Evolutionary conservation across 192 early-diverging fungal genomes (phyloP), one percentile per base, ranked within the genome.

Genomic region (Mortierella claussenii): DNA sequence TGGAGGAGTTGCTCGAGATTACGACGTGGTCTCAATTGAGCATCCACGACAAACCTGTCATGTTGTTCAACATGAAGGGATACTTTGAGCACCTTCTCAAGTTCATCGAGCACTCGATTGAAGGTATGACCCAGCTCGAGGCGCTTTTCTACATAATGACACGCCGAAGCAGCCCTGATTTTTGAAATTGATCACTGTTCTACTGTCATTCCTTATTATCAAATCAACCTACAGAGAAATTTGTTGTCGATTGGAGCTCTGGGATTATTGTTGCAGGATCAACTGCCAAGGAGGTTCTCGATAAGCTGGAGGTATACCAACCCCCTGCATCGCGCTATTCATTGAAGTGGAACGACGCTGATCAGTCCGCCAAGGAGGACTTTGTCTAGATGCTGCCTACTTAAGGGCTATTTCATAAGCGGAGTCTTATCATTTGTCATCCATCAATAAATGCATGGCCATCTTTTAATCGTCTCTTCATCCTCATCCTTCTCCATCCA

Each of bases 1-100:
- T 96, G 70, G 94, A 97, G 67, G 96, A 97, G 71, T 79, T 96
- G 47, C 73, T 95, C 4, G 95, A 97, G 80, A 84, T 90, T 23
- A 86, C 86, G 28, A 94, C 93, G 4, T 93, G 93, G 91, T 87
- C 87, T 27, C 88, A 93, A 60, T 78, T 96, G 31, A 85, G 83
- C 34, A 94, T 96, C 55, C 93, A 95, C 73, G 49, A 69, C 48
- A 96, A 96, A 70, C 96, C 94, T 12, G 85, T 97, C 30, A 80
- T 91, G 45, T 65, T 93, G 18, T 73, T 97, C 31, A 93, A 96
- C 74, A 90, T 85, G 43, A 84, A 87, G 34, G 92, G 89, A 18
- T 97, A 87, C 82, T 97, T 88, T 76, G 84, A 88, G 26, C 80
- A 86, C 11, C 82, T 97, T 32, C 59, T 83, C 26, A 76, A 83